Percentiles rank a stretch among this genome's conserved stretches.
Conservation (phyloP, 306 rosid genomes). For the Mimosa pudica region DNA sequence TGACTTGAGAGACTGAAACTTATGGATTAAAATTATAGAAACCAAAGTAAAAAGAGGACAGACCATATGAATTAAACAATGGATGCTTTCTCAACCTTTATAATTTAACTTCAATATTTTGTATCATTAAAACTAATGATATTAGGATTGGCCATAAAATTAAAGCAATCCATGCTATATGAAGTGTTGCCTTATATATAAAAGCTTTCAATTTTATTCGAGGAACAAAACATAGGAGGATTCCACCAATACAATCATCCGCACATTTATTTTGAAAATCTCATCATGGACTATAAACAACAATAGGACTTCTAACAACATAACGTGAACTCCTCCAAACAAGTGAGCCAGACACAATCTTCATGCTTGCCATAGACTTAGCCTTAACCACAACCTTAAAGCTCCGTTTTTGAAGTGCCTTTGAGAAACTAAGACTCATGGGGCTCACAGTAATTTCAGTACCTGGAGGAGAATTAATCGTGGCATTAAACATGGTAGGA, state of each 20-base stretch:
- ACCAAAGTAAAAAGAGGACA: too few relatives aligned
- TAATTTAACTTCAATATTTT: too few relatives aligned
- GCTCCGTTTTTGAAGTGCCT: conserved; percentile 50
- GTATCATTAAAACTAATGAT: too few relatives aligned
- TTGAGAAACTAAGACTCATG: conserved; percentile 49
- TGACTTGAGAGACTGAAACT: too few relatives aligned
- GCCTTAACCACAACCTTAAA: conserved; percentile 81
- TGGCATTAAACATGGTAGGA: conserved; percentile 55
- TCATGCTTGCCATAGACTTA: conserved; percentile 40
- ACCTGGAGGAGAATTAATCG: conserved; percentile 62
- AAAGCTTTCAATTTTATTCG: neutral
- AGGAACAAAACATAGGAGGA: neutral
- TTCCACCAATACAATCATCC: neutral
- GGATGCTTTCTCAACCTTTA: too few relatives aligned
- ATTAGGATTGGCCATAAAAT: too few relatives aligned
- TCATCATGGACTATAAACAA: conserved; percentile 50
- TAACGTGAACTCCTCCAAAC: conserved; percentile 60
- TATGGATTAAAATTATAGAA: too few relatives aligned
- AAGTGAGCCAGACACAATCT: conserved; percentile 59
- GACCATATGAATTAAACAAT: too few relatives aligned
- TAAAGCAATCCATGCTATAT: neutral
- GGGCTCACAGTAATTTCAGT: conserved; percentile 66
- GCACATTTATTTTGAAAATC: neutral
- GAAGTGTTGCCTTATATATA: neutral
- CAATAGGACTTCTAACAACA: conserved; percentile 74